Percentiles rank a stretch among this genome's conserved stretches.
Conservation (phyloP, 495 filamentous ascomycete genomes). For the Neurospora sublineolata region DNA sequence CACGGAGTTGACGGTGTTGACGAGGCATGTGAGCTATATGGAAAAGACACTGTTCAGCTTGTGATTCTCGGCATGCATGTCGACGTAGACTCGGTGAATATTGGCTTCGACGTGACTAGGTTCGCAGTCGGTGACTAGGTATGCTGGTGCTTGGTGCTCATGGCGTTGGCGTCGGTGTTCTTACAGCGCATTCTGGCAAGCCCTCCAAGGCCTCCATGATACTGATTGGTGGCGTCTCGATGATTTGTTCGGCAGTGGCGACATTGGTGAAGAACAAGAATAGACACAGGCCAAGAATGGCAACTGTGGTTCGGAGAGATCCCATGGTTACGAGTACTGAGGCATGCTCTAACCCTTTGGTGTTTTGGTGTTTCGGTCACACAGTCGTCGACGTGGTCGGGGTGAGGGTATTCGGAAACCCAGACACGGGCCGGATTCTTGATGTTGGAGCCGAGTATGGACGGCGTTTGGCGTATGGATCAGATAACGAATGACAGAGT, state of each 20-base stretch:
- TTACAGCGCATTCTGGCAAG: slow-evolving; percentile 7
- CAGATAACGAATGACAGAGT: neutral
- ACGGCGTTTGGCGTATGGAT: neutral
- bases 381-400: neutral
- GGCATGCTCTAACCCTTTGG: neutral
- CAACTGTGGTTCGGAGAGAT: slow-evolving; percentile 3
- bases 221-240: neutral
- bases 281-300: slow-evolving; percentile 7
- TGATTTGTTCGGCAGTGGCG: neutral
- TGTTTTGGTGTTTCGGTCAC: neutral
- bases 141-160: neutral
- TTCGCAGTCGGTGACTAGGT: neutral
- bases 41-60: neutral
- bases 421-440: neutral
- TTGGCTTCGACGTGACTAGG: neutral
- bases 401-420: neutral
- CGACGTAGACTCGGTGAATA: neutral
- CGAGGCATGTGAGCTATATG: slow-evolving; percentile 3
- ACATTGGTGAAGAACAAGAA: neutral
- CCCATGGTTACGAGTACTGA: slow-evolving; percentile 1
- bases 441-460: neutral
- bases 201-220: neutral
- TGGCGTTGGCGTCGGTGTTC: neutral
- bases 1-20: neutral
- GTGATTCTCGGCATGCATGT: neutral